Evolutionary conservation across 345 rosid genomes (phyloP).

Genomic region (Eucalyptus cladocalyx): DNA sequence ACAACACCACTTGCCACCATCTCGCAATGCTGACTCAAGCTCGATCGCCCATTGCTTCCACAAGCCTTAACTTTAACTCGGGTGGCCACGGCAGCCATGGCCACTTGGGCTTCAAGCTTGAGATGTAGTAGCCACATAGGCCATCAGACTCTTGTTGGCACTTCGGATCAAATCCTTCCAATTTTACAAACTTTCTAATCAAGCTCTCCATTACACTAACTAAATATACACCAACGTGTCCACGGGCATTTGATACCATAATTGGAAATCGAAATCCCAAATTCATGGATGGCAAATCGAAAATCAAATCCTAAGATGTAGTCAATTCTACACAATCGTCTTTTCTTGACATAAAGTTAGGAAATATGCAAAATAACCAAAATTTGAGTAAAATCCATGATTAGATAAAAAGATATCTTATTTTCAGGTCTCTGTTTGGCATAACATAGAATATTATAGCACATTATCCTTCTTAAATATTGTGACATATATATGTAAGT

Average conservation of each 20-base stretch:
- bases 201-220: background rate
- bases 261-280: too few species aligned
- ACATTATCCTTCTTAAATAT: too few species aligned
- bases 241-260: background rate
- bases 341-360: too few species aligned
- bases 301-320: too few species aligned
- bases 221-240: background rate
- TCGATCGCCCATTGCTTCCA: background rate
- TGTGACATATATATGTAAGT: too few species aligned
- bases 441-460: too few species aligned
- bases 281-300: too few species aligned
- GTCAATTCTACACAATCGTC: too few species aligned
- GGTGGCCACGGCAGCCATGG: background rate
- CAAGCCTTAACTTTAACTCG: background rate
- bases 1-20: background rate
- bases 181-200: background rate
- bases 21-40: background rate
- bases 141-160: background rate
- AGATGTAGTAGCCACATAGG: background rate
- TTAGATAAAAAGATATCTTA: too few species aligned
- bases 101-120: background rate
- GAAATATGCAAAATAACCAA: too few species aligned
- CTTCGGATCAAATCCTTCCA: background rate
- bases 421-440: too few species aligned
- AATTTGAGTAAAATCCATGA: too few species aligned